Evolutionary conservation across 2,329 filamentous ascomycete genomes (phyloP).

Genomic region (Hypoxylon sp.): DNA sequence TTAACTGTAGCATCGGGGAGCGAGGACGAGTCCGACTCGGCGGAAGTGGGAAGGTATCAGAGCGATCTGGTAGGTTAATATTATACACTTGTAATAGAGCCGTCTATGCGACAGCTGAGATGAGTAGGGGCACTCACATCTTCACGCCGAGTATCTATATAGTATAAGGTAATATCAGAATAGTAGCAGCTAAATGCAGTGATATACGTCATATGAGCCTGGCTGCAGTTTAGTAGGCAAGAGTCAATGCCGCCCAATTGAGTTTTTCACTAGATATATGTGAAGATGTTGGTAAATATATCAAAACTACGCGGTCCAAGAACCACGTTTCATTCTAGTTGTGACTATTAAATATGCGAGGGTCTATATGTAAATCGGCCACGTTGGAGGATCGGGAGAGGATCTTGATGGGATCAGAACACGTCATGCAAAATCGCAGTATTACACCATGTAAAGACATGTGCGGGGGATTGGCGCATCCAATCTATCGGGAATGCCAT

Average conservation of each 20-base stretch:
- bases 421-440: constrained; percentile 33
- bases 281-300: not conserved
- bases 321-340: not conserved
- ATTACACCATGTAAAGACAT: constrained; percentile 15
- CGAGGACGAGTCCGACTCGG: not conserved
- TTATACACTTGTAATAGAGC: constrained; percentile 6
- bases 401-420: constrained; percentile 27
- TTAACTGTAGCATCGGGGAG: constrained; percentile 31
- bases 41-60: not conserved
- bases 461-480: constrained; percentile 24
- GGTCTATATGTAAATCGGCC: constrained; percentile 30
- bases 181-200: not conserved
- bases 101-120: not conserved
- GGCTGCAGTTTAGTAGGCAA: not conserved
- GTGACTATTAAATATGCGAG: constrained; percentile 14
- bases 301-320: not conserved
- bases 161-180: not conserved
- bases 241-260: not conserved
- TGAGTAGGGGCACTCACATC: constrained; percentile 10
- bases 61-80: constrained; percentile 36
- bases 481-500: constrained; percentile 12
- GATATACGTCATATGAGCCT: not conserved
- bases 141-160: not conserved
- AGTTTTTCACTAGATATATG: not conserved
- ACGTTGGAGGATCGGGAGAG: constrained; percentile 33